These are phyloP conservation scores for Umbelopsis sp. DNA, from an alignment of 192 early-diverging fungal species.

Conservation along the genomic window DNA sequence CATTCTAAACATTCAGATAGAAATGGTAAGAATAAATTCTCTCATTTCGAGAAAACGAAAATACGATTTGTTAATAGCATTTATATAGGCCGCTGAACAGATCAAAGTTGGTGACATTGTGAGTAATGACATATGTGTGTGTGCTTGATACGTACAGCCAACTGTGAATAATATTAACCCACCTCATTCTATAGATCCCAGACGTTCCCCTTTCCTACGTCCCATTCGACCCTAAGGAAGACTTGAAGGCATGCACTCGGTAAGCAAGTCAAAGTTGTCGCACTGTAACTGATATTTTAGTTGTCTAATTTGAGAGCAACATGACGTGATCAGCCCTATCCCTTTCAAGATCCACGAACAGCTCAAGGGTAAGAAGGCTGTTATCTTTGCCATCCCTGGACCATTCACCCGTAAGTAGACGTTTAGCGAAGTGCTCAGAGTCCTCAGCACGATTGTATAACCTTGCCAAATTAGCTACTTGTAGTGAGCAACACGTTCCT, in stretches of 20 bases:
- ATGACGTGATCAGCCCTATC: slow-evolving; percentile 27
- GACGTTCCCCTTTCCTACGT: slow-evolving; percentile 33
- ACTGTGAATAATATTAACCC: too few species aligned
- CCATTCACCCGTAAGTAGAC: slow-evolving; percentile 35
- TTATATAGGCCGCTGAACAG: neutral
- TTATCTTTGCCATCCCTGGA: slow-evolving; percentile 66
- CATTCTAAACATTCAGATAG: neutral
- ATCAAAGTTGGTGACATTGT: slow-evolving; percentile 40
- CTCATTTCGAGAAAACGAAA: neutral
- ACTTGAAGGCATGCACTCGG: slow-evolving; percentile 36
- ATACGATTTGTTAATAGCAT: neutral
- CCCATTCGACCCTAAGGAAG: slow-evolving; percentile 38
- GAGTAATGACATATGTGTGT: neutral
- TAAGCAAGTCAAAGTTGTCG: neutral
- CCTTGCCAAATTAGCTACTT: slow-evolving; percentile 61
- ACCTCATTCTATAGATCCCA: slow-evolving; percentile 24
- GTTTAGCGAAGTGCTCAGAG: too few species aligned
- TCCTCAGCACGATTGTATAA: too few species aligned
- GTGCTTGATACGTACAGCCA: neutral
- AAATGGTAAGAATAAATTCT: neutral
- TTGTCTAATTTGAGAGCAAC: neutral
- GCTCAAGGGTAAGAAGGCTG: slow-evolving; percentile 62
- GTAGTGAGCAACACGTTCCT: slow-evolving; percentile 68
- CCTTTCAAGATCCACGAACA: slow-evolving; percentile 43
- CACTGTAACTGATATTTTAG: neutral